A percentile compares a stretch with the other conserved stretches of the same genome.
phyloP scores from a whole-genome alignment of 2,329 filamentous ascomycete genomes.

The Fusarium secorum region DNA sequence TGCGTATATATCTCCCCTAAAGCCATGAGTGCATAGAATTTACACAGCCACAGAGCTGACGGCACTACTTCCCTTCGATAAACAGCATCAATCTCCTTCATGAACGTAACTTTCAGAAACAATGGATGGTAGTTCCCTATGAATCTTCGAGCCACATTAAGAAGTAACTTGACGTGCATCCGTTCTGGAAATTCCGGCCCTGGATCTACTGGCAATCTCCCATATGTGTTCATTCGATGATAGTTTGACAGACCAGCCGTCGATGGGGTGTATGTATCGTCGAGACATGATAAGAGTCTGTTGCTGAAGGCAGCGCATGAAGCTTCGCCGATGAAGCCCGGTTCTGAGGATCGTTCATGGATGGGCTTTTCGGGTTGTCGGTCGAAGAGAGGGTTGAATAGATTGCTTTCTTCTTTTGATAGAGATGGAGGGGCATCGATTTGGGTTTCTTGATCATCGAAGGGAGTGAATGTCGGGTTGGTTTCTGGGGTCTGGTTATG shows the following conservation, averaged over 20 bases:
- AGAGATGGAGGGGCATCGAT: constrained; percentile 25
- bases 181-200: constrained; percentile 35
- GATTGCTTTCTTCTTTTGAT: constrained; percentile 40
- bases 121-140: constrained; percentile 45
- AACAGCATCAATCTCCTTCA: constrained; percentile 48
- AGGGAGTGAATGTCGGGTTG: constrained; percentile 8
- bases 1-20: constrained; percentile 56
- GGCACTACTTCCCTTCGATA: constrained; percentile 45
- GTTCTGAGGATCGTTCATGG: constrained; percentile 31
- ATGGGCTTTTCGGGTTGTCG: constrained; percentile 26
- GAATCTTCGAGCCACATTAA: constrained; percentile 42
- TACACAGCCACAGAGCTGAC: constrained; percentile 49
- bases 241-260: constrained; percentile 42
- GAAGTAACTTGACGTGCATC: constrained; percentile 43
- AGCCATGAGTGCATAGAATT: constrained; percentile 55
- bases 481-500: constrained; percentile 30
- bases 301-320: constrained; percentile 45
- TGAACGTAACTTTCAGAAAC: constrained; percentile 49
- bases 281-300: constrained; percentile 41
- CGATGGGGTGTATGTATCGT: constrained; percentile 39
- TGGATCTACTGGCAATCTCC: background rate
- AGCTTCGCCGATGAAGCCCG: constrained; percentile 44
- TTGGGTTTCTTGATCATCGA: constrained; percentile 27
- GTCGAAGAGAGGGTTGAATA: constrained; percentile 43
- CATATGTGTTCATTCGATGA: constrained; percentile 21